Evolutionary conservation across 2,329 filamentous ascomycete species (phyloP), one percentile per base, ranked within the genome.

Genomic region (Penicillium sumatraense): DNA sequence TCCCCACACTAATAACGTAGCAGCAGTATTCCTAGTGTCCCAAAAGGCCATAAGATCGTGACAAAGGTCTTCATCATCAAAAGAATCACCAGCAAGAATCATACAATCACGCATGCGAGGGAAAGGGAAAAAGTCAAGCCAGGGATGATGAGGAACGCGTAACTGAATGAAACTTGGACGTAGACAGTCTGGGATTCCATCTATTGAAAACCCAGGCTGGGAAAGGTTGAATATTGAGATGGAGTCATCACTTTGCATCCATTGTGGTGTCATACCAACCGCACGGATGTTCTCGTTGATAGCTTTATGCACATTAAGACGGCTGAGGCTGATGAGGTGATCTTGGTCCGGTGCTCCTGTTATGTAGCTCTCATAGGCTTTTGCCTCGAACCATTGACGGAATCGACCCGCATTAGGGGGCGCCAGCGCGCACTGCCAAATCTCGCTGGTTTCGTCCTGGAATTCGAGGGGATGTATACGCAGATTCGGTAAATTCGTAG

Each of bases 71-170:
- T 68, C 54, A 16, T 74, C 72, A 51, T 77, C 67, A 47, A 73
- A 68, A 2, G 54, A 54, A 21, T 72, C 63, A 5, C 67, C 68
- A 1, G 68, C 69, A 5, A 53, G 54, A n/a, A 77, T 69, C 21
- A 76, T 53, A 51, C 78, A 78, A 56, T 80, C 76, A 18, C 78
- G 69, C 36, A 77, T 62, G 6, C 61, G 58, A 0, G 77, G 73
- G 20, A 72, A 47, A 8, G 68, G 68, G 45, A 70, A 70, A 52
- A 69, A 70, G 29, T 72, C 69, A 26, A 72, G 50, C 69, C 74
- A 78, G 0, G 65, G 63, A 20, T 68, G 68, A 58, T 78, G 75
- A 18, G 71, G 60, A 3, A 66, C 66, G 2, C 60, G 62, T 7
- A 68, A 61, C 51, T 78, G 75, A 9, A 69, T 52, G 7, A 58